phyloP scores from a whole-genome alignment of 2,329 filamentous ascomycete species.

The Botrytis galanthina region DNA sequence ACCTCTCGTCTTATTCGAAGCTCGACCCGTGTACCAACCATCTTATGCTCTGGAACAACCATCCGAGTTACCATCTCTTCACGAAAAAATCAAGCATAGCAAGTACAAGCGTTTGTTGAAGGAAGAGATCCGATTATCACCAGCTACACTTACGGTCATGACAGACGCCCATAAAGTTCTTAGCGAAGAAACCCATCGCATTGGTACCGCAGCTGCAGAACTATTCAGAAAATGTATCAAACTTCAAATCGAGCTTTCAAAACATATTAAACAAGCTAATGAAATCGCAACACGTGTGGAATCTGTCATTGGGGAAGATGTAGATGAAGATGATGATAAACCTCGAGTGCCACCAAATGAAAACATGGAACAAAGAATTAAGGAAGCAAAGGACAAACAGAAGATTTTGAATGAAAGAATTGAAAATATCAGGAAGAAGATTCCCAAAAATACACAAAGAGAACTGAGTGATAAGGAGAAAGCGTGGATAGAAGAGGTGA shows the following conservation, averaged over 20 bases:
- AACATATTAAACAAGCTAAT: slow-evolving; percentile 65
- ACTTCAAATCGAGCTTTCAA: slow-evolving; percentile 63
- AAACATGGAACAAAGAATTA: slow-evolving; percentile 58
- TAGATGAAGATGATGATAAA: slow-evolving; percentile 49
- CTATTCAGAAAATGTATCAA: slow-evolving; percentile 69
- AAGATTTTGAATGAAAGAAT: slow-evolving; percentile 56
- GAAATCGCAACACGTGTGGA: slow-evolving; percentile 67
- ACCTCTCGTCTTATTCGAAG: slow-evolving; percentile 55
- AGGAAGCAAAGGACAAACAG: slow-evolving; percentile 54
- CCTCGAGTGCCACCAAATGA: slow-evolving; percentile 50
- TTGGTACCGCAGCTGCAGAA: slow-evolving; percentile 69
- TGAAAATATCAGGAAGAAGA: slow-evolving; percentile 54
- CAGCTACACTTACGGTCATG: slow-evolving; percentile 68
- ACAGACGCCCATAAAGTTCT: slow-evolving; percentile 71
- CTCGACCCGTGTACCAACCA: slow-evolving; percentile 65
- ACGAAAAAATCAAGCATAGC: slow-evolving; percentile 57
- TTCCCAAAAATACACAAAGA: slow-evolving; percentile 47
- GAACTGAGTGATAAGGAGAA: slow-evolving; percentile 63
- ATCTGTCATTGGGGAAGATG: slow-evolving; percentile 56
- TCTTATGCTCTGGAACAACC: slow-evolving; percentile 58
- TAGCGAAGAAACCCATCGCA: slow-evolving; percentile 64
- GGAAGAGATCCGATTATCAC: slow-evolving; percentile 67
- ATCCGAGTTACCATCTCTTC: slow-evolving; percentile 54
- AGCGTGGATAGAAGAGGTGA: slow-evolving; percentile 57
- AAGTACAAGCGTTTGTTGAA: slow-evolving; percentile 60